Conservation (phyloP, 257 asterid genomes). For the Gentiana macrophylla region DNA sequence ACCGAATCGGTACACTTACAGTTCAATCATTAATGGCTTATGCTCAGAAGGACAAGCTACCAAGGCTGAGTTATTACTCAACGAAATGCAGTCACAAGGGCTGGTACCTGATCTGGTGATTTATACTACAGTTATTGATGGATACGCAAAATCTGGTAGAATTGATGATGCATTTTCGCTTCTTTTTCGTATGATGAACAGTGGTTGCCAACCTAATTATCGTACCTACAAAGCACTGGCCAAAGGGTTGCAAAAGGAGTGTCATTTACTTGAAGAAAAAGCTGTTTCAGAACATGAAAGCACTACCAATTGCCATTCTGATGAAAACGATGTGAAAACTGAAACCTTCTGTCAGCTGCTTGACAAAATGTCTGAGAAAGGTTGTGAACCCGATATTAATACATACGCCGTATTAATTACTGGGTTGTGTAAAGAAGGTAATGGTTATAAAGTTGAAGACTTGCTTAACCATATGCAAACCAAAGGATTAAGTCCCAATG, state of each 20-base stretch:
- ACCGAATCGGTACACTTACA: slow-evolving; percentile 74
- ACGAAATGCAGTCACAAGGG: slow-evolving; percentile 49
- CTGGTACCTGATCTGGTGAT: slow-evolving; percentile 66
- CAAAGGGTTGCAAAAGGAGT: slow-evolving; percentile 58
- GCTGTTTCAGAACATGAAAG: slow-evolving; percentile 28
- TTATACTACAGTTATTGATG: slow-evolving; percentile 71
- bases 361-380: slow-evolving; percentile 55
- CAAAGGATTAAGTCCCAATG: slow-evolving; percentile 59
- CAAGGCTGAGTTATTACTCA: slow-evolving; percentile 52
- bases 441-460: slow-evolving; percentile 59
- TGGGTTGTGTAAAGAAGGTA: slow-evolving; percentile 56
- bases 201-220: slow-evolving; percentile 69
- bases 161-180: slow-evolving; percentile 53
- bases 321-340: slow-evolving; percentile 29
- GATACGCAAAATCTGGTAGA: slow-evolving; percentile 54
- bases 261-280: slow-evolving; percentile 27
- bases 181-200: slow-evolving; percentile 48
- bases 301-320: slow-evolving; percentile 15
- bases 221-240: slow-evolving; percentile 54
- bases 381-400: slow-evolving; percentile 45
- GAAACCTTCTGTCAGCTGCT: slow-evolving; percentile 37
- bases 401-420: slow-evolving; percentile 48
- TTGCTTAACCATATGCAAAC: slow-evolving; percentile 56
- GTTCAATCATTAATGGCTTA: slow-evolving; percentile 66
- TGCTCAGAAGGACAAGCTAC: slow-evolving; percentile 59